Percentiles rank a stretch among this genome's conserved stretches.
Conservation (phyloP, 164 flowering plant species). For the Tinospora cordifolia region DNA sequence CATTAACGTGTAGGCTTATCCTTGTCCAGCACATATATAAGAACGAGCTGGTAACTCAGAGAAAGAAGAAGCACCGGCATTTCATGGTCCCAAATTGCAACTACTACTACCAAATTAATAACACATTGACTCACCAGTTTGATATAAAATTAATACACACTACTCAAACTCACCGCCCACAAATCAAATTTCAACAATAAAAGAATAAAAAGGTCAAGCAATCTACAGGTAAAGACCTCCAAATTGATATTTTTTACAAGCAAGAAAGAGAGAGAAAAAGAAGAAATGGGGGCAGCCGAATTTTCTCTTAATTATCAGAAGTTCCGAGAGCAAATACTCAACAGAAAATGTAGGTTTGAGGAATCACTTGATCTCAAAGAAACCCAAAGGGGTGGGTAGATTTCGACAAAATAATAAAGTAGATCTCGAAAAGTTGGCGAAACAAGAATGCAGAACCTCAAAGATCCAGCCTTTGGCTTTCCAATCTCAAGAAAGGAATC, state of each 20-base stretch:
- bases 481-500: neutral
- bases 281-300: neutral
- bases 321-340: too few species aligned
- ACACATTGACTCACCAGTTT: slow-evolving; percentile 4
- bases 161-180: neutral
- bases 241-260: neutral
- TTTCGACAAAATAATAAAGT: neutral
- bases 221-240: slow-evolving; percentile 1
- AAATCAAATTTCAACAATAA: neutral
- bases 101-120: slow-evolving; percentile 5
- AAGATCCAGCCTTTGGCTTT: too few species aligned
- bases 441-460: too few species aligned
- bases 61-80: neutral
- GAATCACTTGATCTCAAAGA: neutral
- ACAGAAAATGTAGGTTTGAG: neutral
- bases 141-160: neutral
- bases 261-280: neutral
- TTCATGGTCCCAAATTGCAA: neutral
- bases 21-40: neutral
- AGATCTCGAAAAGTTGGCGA: neutral
- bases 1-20: neutral
- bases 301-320: too few species aligned
- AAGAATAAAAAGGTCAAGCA: neutral
- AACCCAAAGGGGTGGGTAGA: neutral
- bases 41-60: neutral